These are phyloP conservation scores for Ambrosiella beaveri DNA, from an alignment of 2,329 filamentous ascomycete species.

Conservation along the genomic window DNA sequence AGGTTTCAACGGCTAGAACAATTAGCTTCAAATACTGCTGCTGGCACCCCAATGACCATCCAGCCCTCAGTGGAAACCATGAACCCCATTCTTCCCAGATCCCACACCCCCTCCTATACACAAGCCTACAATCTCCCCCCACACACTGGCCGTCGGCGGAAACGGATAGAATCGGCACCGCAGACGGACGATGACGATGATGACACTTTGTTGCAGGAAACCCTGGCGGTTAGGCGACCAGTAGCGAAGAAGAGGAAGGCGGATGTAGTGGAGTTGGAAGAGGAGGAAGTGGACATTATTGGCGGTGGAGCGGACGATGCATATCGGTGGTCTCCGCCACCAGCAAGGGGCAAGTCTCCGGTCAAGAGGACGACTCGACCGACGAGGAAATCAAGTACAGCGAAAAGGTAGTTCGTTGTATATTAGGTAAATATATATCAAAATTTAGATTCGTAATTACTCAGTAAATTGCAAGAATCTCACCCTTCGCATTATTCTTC, in stretches of 20 bases:
- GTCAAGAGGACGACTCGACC: neutral
- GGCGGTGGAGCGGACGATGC: neutral
- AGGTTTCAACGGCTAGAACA: conserved; percentile 20
- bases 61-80: too few species aligned
- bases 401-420: neutral
- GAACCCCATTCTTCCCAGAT: too few species aligned
- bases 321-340: conserved; percentile 4
- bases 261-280: neutral
- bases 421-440: neutral
- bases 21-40: neutral
- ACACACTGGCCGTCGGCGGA: neutral
- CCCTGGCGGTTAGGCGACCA: neutral
- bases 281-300: neutral
- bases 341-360: neutral
- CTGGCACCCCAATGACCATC: neutral
- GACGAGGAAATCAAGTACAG: neutral
- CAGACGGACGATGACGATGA: conserved; percentile 4
- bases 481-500: neutral
- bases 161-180: neutral
- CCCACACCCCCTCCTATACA: neutral
- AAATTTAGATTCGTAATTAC: neutral
- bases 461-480: too few species aligned
- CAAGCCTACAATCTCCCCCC: neutral
- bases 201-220: neutral
- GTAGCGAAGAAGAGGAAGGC: neutral